phyloP scores from a whole-genome alignment of 768 basidiomycete genomes.

The Sarcodon sp. region DNA sequence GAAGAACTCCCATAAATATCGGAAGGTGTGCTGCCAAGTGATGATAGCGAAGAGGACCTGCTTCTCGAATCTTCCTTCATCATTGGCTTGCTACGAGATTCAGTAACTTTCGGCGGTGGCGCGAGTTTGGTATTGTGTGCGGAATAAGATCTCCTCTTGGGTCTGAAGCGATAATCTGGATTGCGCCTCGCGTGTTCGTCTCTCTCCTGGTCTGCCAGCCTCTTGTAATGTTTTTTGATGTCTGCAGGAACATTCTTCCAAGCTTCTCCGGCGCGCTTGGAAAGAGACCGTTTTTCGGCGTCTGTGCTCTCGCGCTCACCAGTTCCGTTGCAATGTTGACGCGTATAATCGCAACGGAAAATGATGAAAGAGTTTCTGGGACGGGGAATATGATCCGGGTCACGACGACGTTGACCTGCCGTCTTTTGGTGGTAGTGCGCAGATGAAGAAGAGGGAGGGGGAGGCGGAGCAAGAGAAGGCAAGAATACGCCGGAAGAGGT shows the following conservation, averaged over 20 bases:
- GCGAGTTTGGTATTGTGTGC: no score
- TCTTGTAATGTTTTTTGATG: constrained; percentile 36
- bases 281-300: constrained; percentile 39
- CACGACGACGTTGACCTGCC: background rate
- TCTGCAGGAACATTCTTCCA: constrained; percentile 47
- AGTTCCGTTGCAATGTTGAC: constrained; percentile 18
- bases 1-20: no score
- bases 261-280: constrained; percentile 65
- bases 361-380: constrained; percentile 65
- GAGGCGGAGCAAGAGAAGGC: no score
- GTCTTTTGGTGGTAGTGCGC: background rate
- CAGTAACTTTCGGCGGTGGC: no score
- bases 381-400: constrained; percentile 27
- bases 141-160: constrained; percentile 13
- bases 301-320: constrained; percentile 2
- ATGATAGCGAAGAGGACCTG: no score
- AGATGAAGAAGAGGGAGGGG: background rate
- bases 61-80: no score
- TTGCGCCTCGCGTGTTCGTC: constrained; percentile 39
- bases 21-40: no score
- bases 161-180: constrained; percentile 54
- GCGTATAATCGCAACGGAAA: constrained; percentile 55
- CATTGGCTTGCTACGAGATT: no score
- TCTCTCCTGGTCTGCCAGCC: constrained; percentile 41
- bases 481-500: no score